phyloP scores from a whole-genome alignment of 2,329 filamentous ascomycete genomes.

The Aspergillus bombycis region DNA sequence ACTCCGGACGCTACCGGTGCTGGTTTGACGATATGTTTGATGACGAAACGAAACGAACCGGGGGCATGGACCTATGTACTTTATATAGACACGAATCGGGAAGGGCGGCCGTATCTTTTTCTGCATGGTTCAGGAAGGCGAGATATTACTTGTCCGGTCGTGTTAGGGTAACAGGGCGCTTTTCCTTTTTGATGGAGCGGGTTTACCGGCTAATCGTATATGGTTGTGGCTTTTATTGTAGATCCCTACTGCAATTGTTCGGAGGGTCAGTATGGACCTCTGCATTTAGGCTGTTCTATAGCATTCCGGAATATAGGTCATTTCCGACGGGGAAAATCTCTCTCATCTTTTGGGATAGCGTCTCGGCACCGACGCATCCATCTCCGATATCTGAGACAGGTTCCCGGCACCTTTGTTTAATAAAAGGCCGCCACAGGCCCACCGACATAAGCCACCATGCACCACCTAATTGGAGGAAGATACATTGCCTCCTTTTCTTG shows the following conservation, averaged over 20 bases:
- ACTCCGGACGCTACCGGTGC: not conserved
- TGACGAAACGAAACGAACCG: constrained; percentile 7
- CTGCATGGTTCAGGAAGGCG: not conserved
- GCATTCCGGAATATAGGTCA: not conserved
- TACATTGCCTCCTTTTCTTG: not conserved
- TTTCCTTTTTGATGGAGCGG: not conserved
- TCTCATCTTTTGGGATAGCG: not conserved
- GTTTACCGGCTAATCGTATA: not conserved
- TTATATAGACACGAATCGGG: constrained; percentile 9
- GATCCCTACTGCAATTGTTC: not conserved
- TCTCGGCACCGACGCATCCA: not conserved
- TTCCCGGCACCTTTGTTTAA: not conserved
- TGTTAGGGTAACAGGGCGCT: not conserved
- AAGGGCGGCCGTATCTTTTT: not conserved
- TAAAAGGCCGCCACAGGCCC: not conserved
- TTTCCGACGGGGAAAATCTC: not conserved
- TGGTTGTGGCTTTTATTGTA: not conserved
- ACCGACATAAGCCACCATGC: not conserved
- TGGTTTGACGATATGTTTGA: not conserved
- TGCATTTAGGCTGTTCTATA: not conserved
- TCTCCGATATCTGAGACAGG: not conserved
- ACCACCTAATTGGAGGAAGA: not conserved
- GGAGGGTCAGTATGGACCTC: not conserved
- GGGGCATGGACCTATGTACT: constrained; percentile 11
- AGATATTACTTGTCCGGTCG: not conserved